Base-by-base conservation (phyloP, 352 stramenopile genomes). In the Phytophthora idaei region DNA sequence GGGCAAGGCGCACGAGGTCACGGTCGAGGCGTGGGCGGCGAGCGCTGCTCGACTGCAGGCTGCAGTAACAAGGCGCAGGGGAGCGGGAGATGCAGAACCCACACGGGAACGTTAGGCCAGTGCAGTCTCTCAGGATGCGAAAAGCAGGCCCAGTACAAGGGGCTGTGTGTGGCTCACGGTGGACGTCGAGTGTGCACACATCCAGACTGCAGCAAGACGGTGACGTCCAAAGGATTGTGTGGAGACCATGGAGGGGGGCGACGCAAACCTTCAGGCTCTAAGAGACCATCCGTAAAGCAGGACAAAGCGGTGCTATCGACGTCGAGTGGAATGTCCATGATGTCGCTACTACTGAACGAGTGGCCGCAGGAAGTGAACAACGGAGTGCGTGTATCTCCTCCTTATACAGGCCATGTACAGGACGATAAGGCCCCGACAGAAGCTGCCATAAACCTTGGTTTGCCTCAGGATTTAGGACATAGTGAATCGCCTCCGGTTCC, bases 71-170 rank as follows among this genome's bases (percentile, higher is more conserved):
- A 70, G 41, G 62, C 62, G 3, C 62, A 70, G 47, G 25, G 47
- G 0, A 59, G 36, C 10, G 62, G 62, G 12, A 17, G 42, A 5
- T 70, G 62, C 14, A 41, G 62, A n/a, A 70, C 62, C 5, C 62
- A 70, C 41, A 70, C 62, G 1, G 62, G 62, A 9, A 36, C 52
- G 7, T 27, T 61, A 36, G 62, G 62, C 25, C 57, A 60, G 17
- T 70, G 62, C 48, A 60, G 25, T 9, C 62, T 56, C 3, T 6
- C n/a, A 8, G 62, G 34, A 15, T 70, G 62, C 39, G 62, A 60
- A 31, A 70, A 70, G 41, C 62, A 70, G 27, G 62, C 62, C 0
- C 62, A 70, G 21, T 70, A 65, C 48, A 54, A 37, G n/a, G 62
- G 62, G 1, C 62, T 70, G 3, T 70, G 62, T 45, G 62, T 64